These are phyloP conservation scores for Tritrichomonas musculus DNA, from an alignment of 208 protist species.

Conservation along the genomic window DNA sequence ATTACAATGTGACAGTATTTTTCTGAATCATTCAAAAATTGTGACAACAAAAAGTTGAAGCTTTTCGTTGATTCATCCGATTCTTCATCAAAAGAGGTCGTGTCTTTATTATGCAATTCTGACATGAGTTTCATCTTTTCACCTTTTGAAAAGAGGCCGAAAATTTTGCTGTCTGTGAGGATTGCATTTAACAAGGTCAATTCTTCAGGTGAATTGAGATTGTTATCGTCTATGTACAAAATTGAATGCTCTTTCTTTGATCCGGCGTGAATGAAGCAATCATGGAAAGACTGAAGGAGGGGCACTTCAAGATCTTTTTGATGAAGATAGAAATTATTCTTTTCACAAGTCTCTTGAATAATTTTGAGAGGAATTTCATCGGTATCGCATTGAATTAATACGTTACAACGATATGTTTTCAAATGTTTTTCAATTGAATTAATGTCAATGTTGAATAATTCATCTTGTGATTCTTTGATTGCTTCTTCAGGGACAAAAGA, in stretches of 20 bases:
- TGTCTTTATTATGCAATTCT: neutral
- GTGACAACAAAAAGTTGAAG: neutral
- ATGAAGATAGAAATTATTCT: neutral
- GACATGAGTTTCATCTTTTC: neutral
- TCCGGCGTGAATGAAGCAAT: neutral
- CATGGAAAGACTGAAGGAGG: neutral
- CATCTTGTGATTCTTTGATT: too few species aligned
- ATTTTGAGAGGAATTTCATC: neutral
- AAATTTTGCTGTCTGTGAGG: neutral
- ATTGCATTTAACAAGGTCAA: neutral
- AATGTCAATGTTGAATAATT: too few species aligned
- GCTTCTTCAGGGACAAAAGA: too few species aligned
- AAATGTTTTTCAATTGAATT: too few species aligned
- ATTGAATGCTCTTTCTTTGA: neutral
- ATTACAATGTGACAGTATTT: neutral
- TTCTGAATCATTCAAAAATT: constrained; percentile 3
- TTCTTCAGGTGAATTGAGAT: too few species aligned
- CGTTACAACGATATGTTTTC: too few species aligned
- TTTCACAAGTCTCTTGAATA: neutral
- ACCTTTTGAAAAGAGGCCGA: neutral
- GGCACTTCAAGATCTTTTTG: neutral
- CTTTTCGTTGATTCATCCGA: neutral
- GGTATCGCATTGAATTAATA: too few species aligned
- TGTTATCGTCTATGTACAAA: neutral
- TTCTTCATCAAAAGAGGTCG: neutral